A percentile compares a stretch with the other conserved stretches of the same genome.
These are phyloP conservation scores for Gloeophyllum trabeum DNA, from an alignment of 768 basidiomycete species.

Conservation along the genomic window DNA sequence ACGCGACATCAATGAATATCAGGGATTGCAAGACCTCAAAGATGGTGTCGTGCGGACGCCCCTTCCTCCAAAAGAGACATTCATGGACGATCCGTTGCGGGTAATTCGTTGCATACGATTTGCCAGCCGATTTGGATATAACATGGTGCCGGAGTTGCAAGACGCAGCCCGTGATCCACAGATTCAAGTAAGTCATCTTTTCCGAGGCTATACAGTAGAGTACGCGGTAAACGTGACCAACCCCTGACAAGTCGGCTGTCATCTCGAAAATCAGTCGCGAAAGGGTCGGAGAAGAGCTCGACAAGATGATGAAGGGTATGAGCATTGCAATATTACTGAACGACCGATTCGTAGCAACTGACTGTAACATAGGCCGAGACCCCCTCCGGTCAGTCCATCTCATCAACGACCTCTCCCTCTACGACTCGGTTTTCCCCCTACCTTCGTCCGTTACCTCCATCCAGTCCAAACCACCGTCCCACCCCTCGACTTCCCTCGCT, in stretches of 20 bases:
- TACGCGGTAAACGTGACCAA: neutral
- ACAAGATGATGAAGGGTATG: conserved; percentile 87
- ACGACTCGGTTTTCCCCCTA: conserved; percentile 53
- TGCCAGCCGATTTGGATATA: conserved; percentile 82
- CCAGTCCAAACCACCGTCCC: conserved; percentile 32
- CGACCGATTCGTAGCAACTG: neutral
- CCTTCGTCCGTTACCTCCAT: conserved; percentile 29
- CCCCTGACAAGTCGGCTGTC: conserved; percentile 51
- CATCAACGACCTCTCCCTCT: conserved; percentile 66
- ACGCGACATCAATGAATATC: conserved; percentile 2
- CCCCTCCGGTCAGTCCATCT: conserved; percentile 65
- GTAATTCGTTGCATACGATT: conserved; percentile 89
- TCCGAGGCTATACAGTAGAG: neutral
- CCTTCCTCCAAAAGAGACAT: conserved; percentile 76
- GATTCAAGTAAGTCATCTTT: conserved; percentile 42
- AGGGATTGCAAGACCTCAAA: conserved; percentile 82
- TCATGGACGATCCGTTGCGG: conserved; percentile 87
- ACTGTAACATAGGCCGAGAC: conserved; percentile 45
- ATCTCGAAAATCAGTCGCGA: conserved; percentile 80
- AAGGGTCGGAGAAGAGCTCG: conserved; percentile 82
- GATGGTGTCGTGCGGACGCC: conserved; percentile 81
- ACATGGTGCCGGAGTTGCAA: conserved; percentile 55
- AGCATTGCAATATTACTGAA: neutral
- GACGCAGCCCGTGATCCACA: conserved; percentile 46
- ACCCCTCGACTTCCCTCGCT: conserved; percentile 33